Conservation (phyloP, 352 stramenopile genomes). For the Phytophthora hibernalis region DNA sequence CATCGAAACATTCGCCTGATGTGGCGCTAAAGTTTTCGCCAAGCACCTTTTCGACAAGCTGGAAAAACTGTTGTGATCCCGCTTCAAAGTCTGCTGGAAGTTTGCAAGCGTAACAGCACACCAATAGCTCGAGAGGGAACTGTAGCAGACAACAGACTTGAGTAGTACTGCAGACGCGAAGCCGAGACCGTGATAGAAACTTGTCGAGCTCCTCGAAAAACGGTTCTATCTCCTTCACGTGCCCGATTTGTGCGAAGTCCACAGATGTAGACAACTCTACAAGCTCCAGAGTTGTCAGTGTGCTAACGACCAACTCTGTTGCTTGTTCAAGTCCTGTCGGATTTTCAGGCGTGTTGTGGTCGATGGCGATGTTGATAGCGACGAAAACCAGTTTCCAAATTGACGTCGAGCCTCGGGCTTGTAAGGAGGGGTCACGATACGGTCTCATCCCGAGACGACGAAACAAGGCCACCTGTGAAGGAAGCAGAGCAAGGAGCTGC, state of each 20-base stretch:
- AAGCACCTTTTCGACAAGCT: constrained; percentile 26
- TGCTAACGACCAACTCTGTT: constrained; percentile 45
- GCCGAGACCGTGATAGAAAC: constrained; percentile 24
- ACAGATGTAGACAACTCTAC: constrained; percentile 41
- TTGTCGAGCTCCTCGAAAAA: constrained; percentile 30
- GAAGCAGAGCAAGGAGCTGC: constrained; percentile 43
- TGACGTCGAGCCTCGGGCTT: constrained; percentile 13
- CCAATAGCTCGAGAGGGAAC: constrained; percentile 50
- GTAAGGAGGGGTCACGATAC: constrained; percentile 2
- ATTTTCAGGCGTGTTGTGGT: constrained; percentile 8
- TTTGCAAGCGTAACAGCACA: constrained; percentile 47
- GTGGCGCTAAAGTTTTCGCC: neutral
- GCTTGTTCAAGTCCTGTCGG: constrained; percentile 27
- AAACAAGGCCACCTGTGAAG: constrained; percentile 63
- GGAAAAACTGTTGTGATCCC: constrained; percentile 33
- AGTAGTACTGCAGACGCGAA: constrained; percentile 26
- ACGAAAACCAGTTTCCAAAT: constrained; percentile 48
- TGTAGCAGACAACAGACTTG: constrained; percentile 49
- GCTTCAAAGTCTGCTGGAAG: constrained; percentile 14
- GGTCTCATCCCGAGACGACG: constrained; percentile 35
- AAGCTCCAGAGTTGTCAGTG: constrained; percentile 47
- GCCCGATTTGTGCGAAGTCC: constrained; percentile 21
- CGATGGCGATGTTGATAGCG: constrained; percentile 30
- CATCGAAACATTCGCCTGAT: neutral
- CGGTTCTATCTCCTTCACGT: constrained; percentile 20